These are phyloP conservation scores for Gynostemma pentaphyllum DNA, from an alignment of 306 rosid species.

Conservation along the genomic window DNA sequence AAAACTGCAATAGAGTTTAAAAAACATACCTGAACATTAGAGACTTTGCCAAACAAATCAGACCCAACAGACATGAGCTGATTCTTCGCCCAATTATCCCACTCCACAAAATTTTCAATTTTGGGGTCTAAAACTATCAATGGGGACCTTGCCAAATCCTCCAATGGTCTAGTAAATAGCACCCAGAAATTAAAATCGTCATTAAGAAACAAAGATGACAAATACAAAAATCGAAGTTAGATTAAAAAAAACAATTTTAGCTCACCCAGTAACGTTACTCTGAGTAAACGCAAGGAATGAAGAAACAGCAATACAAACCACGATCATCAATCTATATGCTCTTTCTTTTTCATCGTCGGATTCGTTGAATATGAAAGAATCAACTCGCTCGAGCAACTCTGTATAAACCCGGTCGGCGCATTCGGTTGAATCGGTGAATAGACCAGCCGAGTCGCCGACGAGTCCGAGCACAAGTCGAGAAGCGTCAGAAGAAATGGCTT, in stretches of 20 bases:
- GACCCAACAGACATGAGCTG: conserved; percentile 88
- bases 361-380: conserved; percentile 29
- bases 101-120: conserved; percentile 26
- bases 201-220: background rate
- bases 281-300: conserved; percentile 59
- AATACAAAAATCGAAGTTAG: background rate
- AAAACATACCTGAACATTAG: conserved; percentile 60
- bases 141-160: conserved; percentile 55
- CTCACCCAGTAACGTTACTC: conserved; percentile 66
- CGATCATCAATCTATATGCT: conserved; percentile 27
- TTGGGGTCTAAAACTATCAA: conserved; percentile 25
- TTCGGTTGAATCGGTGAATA: conserved; percentile 20
- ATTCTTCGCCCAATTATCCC: conserved; percentile 84
- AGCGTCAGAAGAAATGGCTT: conserved; percentile 45
- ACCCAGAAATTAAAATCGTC: background rate
- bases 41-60: conserved; percentile 75
- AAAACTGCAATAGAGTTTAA: background rate
- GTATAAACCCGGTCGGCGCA: conserved; percentile 45
- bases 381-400: conserved; percentile 44
- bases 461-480: conserved; percentile 28
- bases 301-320: conserved; percentile 53
- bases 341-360: conserved; percentile 25
- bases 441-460: conserved; percentile 14
- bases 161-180: conserved; percentile 44
- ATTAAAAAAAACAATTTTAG: background rate